Conservation (phyloP, 2,329 filamentous ascomycete species). For the Microsporum canis region DNA sequence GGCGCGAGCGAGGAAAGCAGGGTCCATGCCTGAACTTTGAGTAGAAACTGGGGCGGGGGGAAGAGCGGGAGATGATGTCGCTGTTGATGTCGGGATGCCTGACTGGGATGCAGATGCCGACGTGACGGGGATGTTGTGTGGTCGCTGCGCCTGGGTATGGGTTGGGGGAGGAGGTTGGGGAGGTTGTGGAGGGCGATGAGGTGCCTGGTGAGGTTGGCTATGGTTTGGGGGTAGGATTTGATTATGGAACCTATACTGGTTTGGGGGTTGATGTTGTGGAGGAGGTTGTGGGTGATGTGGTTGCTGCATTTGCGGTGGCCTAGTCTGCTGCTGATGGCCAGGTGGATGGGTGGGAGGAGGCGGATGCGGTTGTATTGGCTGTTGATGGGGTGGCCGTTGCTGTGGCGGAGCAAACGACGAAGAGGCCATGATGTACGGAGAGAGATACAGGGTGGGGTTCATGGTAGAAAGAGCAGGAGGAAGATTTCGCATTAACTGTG, state of each 20-base stretch:
- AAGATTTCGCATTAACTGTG: conserved; percentile 29
- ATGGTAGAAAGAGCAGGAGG: conserved; percentile 30
- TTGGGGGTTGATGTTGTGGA: conserved; percentile 6
- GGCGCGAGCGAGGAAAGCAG: conserved; percentile 31
- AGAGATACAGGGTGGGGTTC: conserved; percentile 29
- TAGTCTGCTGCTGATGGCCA: conserved; percentile 8
- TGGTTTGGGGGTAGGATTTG: conserved; percentile 15
- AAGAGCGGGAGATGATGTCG: conserved; percentile 3
- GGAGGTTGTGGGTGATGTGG: conserved; percentile 12
- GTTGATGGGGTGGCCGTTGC: conserved; percentile 12
- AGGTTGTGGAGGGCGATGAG: conserved; percentile 14
- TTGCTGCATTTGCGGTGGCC: conserved; percentile 15
- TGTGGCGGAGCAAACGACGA: conserved; percentile 19
- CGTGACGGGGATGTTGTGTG: conserved; percentile 8
- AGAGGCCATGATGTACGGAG: conserved; percentile 31
- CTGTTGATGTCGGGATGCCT: conserved; percentile 4
- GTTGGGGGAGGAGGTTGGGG: conserved; percentile 8
- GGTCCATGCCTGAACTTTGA: conserved; percentile 16
- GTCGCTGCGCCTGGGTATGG: background rate
- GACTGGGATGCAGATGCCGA: conserved; percentile 13
- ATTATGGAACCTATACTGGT: conserved; percentile 3
- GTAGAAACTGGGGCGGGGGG: conserved; percentile 7
- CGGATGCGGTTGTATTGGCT: conserved; percentile 6
- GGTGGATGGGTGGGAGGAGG: conserved; percentile 7
- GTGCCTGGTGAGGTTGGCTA: conserved; percentile 16